Evolutionary conservation across 2,329 filamentous ascomycete species (phyloP), one percentile per base, ranked within the genome.

Genomic region (Cladobotryum mycophilum): DNA sequence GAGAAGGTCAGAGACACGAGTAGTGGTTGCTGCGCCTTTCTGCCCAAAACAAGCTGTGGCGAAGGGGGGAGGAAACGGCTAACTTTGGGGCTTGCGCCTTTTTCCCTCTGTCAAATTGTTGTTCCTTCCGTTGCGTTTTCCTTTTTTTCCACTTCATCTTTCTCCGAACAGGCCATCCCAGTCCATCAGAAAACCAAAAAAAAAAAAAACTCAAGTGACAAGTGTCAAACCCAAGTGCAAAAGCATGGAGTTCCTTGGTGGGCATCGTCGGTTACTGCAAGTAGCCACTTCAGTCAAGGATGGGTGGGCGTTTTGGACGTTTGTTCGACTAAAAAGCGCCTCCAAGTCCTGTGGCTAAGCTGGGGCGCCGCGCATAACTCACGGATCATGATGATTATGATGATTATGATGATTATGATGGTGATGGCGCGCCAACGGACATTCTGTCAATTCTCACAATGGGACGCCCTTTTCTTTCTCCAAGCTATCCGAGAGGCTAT

Each of bases 11-110:
- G 20, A 20, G 3, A 20, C 20, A 20, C 3, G 5, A 20, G 20
- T 20, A 3, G 20, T 20, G 5, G 20, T 20, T 20, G 20, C 20
- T 20, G 20, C 20, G 20, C 20, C 20, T 20, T 20, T 20, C 20
- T 20, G 20, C 17, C 17, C 20, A 33, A 48, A 41, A 48, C 35
- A 41, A 36, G 6, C 25, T 40, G 49, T 52, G 45, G 45, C 41
- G 41, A 45, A 41, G 41, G 22, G 25, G 25, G 25, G 9, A 30
- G 20, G 20, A 30, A 30, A 36, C 35, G 38, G 47, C 30, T 49
- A 37, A 41, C 35, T 17, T 20, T 49, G 46, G 36, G 15, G 41
- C 15, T 41, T 33, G 33, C 4, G 9, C 30, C 12, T 22, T 20
- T 37, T 46, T 36, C 17, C 20, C 36, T 38, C n/a, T 38, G 36